These are phyloP conservation scores for Acrodontium crateriforme DNA, from an alignment of 2,329 filamentous ascomycete genomes.

Conservation along the genomic window DNA sequence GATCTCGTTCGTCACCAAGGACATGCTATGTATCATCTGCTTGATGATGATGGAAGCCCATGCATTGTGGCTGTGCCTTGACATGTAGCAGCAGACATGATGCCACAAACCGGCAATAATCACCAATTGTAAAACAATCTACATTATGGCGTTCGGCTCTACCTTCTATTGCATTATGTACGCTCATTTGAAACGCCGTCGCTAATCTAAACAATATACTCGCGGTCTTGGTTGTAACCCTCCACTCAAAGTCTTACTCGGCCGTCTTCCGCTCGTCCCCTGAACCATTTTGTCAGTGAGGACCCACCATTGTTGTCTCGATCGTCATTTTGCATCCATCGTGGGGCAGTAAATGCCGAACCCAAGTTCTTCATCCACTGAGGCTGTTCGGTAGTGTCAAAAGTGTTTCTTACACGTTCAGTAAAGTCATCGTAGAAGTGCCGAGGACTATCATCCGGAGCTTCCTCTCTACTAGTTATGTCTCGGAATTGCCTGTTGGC, in stretches of 20 bases:
- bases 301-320: conserved; percentile 9
- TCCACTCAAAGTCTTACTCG: conserved; percentile 15
- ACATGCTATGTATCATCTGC: no score
- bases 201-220: conserved; percentile 1
- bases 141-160: no score
- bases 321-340: conserved; percentile 58
- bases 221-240: background rate
- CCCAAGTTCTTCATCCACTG: conserved; percentile 56
- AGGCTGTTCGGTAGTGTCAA: conserved; percentile 69
- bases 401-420: conserved; percentile 79
- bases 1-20: no score
- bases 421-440: conserved; percentile 74
- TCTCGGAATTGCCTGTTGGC: conserved; percentile 19
- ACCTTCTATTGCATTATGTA: no score
- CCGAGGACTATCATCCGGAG: conserved; percentile 39
- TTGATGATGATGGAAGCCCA: no score
- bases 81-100: no score
- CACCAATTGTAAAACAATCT: no score
- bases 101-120: no score
- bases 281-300: conserved; percentile 20
- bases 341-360: conserved; percentile 57
- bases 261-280: conserved; percentile 18
- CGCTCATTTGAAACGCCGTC: no score
- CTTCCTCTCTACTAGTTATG: conserved; percentile 21
- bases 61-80: no score